Evolutionary conservation across 768 basidiomycete species (phyloP).

Genomic region (Phlebiopsis flavidoalba): DNA sequence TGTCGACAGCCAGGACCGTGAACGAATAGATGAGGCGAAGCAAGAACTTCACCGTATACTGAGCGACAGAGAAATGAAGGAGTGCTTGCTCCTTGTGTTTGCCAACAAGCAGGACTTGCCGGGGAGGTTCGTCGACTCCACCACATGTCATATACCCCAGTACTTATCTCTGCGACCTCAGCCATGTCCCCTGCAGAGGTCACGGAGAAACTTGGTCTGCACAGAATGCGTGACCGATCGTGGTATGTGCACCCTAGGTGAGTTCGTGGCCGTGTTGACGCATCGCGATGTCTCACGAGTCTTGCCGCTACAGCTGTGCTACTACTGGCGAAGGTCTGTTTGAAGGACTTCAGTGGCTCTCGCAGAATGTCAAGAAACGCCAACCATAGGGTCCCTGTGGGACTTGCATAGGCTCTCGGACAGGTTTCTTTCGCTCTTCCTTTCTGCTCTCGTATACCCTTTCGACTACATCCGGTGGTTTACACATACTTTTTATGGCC

Average conservation of each 20-base stretch:
- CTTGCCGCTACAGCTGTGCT: conserved; percentile 60
- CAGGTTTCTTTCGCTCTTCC: conserved; percentile 20
- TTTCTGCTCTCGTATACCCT: conserved; percentile 24
- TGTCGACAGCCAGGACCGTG: conserved; percentile 93
- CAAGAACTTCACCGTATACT: conserved; percentile 94
- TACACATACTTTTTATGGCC: conserved; percentile 23
- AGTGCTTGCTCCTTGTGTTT: conserved; percentile 95
- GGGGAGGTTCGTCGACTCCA: conserved; percentile 65
- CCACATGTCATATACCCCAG: too few relatives aligned
- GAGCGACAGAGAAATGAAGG: conserved; percentile 97
- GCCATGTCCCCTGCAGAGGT: conserved; percentile 99
- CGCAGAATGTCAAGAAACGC: conserved; percentile 94
- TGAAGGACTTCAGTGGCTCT: conserved; percentile 96
- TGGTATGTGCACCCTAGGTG: conserved; percentile 99
- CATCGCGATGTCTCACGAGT: not conserved
- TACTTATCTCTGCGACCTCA: conserved; percentile 25
- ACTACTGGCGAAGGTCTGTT: conserved; percentile 96
- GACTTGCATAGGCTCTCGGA: conserved; percentile 16
- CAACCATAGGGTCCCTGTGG: conserved; percentile 47
- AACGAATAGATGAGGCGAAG: conserved; percentile 94
- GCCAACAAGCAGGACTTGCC: conserved; percentile 99
- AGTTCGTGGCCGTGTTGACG: conserved; percentile 16
- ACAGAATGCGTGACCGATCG: conserved; percentile 93
- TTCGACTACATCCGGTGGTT: conserved; percentile 18
- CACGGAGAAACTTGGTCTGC: conserved; percentile 92